These are phyloP conservation scores for Erodium moschatum DNA, from an alignment of 441 rosid species.

Conservation along the genomic window DNA sequence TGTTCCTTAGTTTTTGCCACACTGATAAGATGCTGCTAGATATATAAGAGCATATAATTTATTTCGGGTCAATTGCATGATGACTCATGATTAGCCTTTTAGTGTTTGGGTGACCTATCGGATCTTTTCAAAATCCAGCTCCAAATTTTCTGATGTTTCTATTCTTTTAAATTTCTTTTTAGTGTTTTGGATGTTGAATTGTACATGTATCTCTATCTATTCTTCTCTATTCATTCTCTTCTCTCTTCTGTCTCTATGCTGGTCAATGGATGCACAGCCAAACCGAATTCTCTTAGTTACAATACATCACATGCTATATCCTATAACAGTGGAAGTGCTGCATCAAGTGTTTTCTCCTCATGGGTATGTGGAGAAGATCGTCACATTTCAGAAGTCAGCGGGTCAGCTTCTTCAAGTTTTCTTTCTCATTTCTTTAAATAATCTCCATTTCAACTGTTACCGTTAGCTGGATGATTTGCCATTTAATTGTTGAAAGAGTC, in stretches of 20 bases:
- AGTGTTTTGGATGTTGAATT: slow-evolving; percentile 18
- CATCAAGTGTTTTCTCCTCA: slow-evolving; percentile 10
- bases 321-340: slow-evolving; percentile 6
- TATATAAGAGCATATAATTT: background rate
- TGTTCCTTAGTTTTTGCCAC: background rate
- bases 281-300: slow-evolving; percentile 9
- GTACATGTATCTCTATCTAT: slow-evolving; percentile 24
- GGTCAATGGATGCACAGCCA: slow-evolving; percentile 68
- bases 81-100: background rate
- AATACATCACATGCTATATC: slow-evolving; percentile 5
- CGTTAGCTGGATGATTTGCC: slow-evolving; percentile 15
- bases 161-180: background rate
- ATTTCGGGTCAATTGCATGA: background rate
- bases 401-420: slow-evolving; percentile 24
- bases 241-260: slow-evolving; percentile 51
- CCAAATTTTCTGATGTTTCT: slow-evolving; percentile 7
- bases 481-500: slow-evolving; percentile 9
- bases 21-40: background rate
- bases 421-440: slow-evolving; percentile 24
- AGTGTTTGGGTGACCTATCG: background rate
- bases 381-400: slow-evolving; percentile 9
- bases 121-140: background rate
- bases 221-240: slow-evolving; percentile 43
- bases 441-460: slow-evolving; percentile 17
- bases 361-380: slow-evolving; percentile 7